Conservation (phyloP, 179 eudicot species). For the Heliamphora pulchella region DNA sequence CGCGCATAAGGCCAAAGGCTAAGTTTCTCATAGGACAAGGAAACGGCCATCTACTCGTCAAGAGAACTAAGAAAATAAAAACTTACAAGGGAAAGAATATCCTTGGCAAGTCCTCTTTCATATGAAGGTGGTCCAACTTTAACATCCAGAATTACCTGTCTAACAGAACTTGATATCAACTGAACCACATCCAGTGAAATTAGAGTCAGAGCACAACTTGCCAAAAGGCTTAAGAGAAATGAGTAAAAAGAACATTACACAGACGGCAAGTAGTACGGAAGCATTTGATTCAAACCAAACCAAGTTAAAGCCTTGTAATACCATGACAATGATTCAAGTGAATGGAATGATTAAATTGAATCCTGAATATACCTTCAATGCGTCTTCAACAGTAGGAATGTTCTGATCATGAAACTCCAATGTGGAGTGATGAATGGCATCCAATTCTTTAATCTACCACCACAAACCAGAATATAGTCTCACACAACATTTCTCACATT, state of each 20-base stretch:
- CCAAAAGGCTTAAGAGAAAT: conserved; percentile 8
- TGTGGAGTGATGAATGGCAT: conserved; percentile 32
- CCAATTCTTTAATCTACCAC: conserved; percentile 61
- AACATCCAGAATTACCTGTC: conserved; percentile 66
- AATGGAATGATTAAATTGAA: conserved; percentile 9
- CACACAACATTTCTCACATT: background rate
- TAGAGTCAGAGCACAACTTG: conserved; percentile 17
- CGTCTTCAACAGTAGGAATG: conserved; percentile 66
- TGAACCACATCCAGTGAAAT: conserved; percentile 28
- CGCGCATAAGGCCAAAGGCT: background rate
- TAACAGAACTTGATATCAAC: conserved; percentile 67
- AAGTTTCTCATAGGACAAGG: background rate
- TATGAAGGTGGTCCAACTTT: conserved; percentile 91
- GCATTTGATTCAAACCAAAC: background rate
- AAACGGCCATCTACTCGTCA: background rate
- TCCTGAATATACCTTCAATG: conserved; percentile 53
- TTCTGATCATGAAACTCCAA: conserved; percentile 35
- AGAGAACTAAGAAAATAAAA: conserved; percentile 5
- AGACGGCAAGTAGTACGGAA: background rate
- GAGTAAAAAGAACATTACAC: background rate
- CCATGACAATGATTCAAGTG: background rate
- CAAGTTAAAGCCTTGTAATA: background rate
- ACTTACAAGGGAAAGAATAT: conserved; percentile 71
- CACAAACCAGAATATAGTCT: conserved; percentile 23
- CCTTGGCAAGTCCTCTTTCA: conserved; percentile 75